These are phyloP conservation scores for Allium sativum DNA, from an alignment of 106 monocot genomes.

Conservation along the genomic window DNA sequence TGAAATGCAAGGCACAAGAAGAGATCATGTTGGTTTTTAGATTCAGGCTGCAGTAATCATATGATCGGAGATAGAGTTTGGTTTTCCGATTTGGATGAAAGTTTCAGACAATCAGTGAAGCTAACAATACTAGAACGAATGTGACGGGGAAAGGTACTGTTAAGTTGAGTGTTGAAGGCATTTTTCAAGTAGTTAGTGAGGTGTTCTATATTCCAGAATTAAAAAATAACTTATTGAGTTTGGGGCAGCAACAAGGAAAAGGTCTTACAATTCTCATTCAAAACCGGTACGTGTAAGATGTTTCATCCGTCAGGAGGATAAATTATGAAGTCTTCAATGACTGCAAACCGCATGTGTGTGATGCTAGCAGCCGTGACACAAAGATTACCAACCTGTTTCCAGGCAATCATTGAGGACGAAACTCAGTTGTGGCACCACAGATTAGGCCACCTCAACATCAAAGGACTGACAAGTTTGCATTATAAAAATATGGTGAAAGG, in stretches of 20 bases:
- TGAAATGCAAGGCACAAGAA: background rate
- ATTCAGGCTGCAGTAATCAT: background rate
- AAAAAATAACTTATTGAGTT: background rate
- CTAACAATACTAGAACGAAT: background rate
- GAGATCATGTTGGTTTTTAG: background rate
- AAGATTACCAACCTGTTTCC: background rate
- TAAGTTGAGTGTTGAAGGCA: background rate
- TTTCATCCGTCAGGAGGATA: background rate
- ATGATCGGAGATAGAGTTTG: background rate
- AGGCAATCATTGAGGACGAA: background rate
- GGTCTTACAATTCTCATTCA: slow-evolving; percentile 1
- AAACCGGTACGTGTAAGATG: background rate
- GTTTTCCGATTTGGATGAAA: too few species aligned
- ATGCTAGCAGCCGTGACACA: background rate
- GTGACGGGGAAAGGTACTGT: background rate
- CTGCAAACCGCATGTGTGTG: background rate
- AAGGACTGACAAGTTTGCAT: too few species aligned
- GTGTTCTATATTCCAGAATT: too few species aligned
- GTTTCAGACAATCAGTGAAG: too few species aligned
- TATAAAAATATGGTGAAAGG: too few species aligned
- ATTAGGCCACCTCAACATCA: too few species aligned
- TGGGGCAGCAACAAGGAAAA: background rate
- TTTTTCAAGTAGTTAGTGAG: too few species aligned
- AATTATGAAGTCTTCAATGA: slow-evolving; percentile 1
- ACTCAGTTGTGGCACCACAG: background rate